phyloP scores from a whole-genome alignment of 164 flowering plant species.

The Brasenia schreberi region DNA sequence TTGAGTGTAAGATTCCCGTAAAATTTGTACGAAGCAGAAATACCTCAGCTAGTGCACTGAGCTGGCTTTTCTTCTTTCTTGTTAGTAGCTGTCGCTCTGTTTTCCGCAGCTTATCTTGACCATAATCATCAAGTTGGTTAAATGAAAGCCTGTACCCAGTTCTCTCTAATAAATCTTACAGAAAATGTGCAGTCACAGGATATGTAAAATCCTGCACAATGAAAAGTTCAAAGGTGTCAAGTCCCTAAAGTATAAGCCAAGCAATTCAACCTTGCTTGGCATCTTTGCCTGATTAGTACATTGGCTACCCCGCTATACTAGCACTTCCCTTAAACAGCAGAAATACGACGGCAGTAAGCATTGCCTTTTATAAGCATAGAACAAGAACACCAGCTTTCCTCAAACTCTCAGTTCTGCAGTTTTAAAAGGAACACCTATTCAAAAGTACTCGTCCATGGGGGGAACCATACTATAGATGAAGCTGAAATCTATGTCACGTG shows the following conservation, averaged over 20 bases:
- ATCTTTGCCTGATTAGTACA: no score
- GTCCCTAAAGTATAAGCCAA: neutral
- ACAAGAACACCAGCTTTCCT: neutral
- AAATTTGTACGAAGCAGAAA: neutral
- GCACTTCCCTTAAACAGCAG: no score
- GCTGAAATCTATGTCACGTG: no score
- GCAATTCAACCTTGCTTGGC: no score
- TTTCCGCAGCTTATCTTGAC: slow-evolving; percentile 96
- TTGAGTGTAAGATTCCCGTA: neutral
- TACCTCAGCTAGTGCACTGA: slow-evolving; percentile 94
- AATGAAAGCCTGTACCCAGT: slow-evolving; percentile 88
- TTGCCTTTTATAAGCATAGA: neutral
- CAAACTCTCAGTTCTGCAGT: no score
- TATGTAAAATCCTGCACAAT: slow-evolving; percentile 71
- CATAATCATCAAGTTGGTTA: slow-evolving; percentile 98
- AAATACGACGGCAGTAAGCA: no score
- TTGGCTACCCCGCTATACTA: no score
- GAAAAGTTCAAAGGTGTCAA: neutral
- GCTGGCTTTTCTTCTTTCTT: slow-evolving; percentile 82
- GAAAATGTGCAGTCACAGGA: slow-evolving; percentile 80
- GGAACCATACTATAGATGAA: no score
- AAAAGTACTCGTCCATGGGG: no score
- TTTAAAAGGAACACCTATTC: no score
- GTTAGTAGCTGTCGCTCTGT: slow-evolving; percentile 82
- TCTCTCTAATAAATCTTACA: slow-evolving; percentile 82